phyloP scores from a whole-genome alignment of 257 asterid genomes.

The Phtheirospermum japonicum region DNA sequence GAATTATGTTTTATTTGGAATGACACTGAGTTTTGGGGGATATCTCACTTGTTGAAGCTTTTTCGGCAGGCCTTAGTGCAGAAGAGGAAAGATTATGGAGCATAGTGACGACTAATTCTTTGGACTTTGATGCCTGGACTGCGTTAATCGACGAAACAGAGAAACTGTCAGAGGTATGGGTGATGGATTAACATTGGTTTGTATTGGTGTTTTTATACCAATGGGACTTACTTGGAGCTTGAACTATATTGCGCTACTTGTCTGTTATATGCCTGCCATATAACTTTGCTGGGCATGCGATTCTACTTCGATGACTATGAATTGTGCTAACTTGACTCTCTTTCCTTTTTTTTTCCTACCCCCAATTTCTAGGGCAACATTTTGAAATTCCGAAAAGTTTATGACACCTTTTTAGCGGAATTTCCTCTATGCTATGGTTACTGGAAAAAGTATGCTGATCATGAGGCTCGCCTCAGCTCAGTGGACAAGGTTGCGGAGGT shows the following conservation, averaged over 20 bases:
- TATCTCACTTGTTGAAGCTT: slow-evolving; percentile 1
- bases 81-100: slow-evolving; percentile 98
- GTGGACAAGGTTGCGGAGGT: slow-evolving; percentile 88
- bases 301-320: background rate
- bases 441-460: slow-evolving; percentile 99
- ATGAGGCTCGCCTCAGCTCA: slow-evolving; percentile 85
- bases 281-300: background rate
- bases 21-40: background rate
- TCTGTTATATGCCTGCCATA: slow-evolving; percentile 7
- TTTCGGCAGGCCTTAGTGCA: slow-evolving; percentile 60
- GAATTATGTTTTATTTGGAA: background rate
- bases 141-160: slow-evolving; percentile 92
- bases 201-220: slow-evolving; percentile 1
- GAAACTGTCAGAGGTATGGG: slow-evolving; percentile 76
- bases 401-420: slow-evolving; percentile 88
- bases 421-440: slow-evolving; percentile 97
- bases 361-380: slow-evolving; percentile 56
- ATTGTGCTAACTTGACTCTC: slow-evolving; percentile 1
- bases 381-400: slow-evolving; percentile 72
- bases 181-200: slow-evolving; percentile 21
- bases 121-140: slow-evolving; percentile 93
- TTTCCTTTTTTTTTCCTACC: background rate
- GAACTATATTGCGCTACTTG: background rate
- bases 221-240: slow-evolving; percentile 15
- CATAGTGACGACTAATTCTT: slow-evolving; percentile 78